These are phyloP conservation scores for Corynespora cassiicola DNA, from an alignment of 2,329 filamentous ascomycete species.

Conservation along the genomic window DNA sequence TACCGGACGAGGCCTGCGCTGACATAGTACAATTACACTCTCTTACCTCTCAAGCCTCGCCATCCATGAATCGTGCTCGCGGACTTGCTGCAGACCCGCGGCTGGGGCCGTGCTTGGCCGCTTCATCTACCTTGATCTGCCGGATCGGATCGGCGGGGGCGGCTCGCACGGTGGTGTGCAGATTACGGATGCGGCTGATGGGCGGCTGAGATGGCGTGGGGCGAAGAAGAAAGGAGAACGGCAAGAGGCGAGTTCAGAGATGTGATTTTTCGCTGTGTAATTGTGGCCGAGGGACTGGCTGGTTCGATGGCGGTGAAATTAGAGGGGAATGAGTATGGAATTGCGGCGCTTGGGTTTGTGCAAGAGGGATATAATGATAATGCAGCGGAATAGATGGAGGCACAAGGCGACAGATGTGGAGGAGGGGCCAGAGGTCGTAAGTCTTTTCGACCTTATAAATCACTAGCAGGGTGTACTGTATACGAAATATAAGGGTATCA, in stretches of 20 bases:
- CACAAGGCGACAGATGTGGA: too few relatives aligned
- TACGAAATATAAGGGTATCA: too few relatives aligned
- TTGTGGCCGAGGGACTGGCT: slow-evolving; percentile 31
- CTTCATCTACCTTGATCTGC: slow-evolving; percentile 38
- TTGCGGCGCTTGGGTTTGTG: slow-evolving; percentile 28
- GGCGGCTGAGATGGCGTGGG: slow-evolving; percentile 14
- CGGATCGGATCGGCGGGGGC: slow-evolving; percentile 35
- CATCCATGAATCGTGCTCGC: slow-evolving; percentile 27
- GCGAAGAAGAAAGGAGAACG: slow-evolving; percentile 7
- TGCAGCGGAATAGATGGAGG: too few relatives aligned
- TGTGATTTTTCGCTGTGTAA: slow-evolving; percentile 30
- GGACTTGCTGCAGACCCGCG: slow-evolving; percentile 29
- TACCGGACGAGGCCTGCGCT: slow-evolving; percentile 19
- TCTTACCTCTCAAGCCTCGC: slow-evolving; percentile 34
- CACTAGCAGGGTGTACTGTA: too few relatives aligned
- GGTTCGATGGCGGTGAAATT: slow-evolving; percentile 26
- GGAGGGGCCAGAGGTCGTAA: too few relatives aligned
- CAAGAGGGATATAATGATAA: too few relatives aligned
- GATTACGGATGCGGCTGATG: slow-evolving; percentile 27
- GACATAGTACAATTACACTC: slow-evolving; percentile 31
- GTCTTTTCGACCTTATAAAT: too few relatives aligned
- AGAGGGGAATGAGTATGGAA: slow-evolving; percentile 23
- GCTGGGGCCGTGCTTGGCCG: slow-evolving; percentile 27
- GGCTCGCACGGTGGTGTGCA: slow-evolving; percentile 25
- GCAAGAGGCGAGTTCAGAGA: slow-evolving; percentile 19